Evolutionary conservation across 1,284 basidiomycete genomes (phyloP).

Genomic region (Fistulinella cinereoalba): DNA sequence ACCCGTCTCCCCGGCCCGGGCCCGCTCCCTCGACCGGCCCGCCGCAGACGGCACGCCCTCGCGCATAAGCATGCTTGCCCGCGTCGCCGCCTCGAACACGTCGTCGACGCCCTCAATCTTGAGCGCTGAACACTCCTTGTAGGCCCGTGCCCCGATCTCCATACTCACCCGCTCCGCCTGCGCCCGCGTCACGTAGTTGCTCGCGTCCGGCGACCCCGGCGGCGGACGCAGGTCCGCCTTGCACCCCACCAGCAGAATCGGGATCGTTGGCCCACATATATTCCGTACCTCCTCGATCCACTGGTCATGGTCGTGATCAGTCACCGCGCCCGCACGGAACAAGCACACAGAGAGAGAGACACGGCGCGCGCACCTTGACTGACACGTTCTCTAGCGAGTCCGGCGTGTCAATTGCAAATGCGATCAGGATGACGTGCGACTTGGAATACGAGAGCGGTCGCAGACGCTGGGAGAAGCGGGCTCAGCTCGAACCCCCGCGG

Average conservation of each 20-base stretch:
- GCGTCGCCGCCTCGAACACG: slow-evolving; percentile 91
- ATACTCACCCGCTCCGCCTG: slow-evolving; percentile 78
- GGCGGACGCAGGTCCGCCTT: slow-evolving; percentile 79
- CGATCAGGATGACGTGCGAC: slow-evolving; percentile 98
- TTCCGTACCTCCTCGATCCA: slow-evolving; percentile 97
- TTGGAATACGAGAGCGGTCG: slow-evolving; percentile 96
- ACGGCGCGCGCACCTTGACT: slow-evolving; percentile 63
- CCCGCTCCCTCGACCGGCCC: slow-evolving; percentile 24
- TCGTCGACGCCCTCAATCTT: slow-evolving; percentile 93
- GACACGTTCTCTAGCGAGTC: slow-evolving; percentile 96
- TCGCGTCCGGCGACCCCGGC: slow-evolving; percentile 39
- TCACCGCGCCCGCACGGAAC: neutral
- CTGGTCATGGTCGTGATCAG: slow-evolving; percentile 37
- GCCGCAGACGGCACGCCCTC: slow-evolving; percentile 65
- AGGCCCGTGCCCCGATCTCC: slow-evolving; percentile 83
- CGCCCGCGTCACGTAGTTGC: slow-evolving; percentile 63
- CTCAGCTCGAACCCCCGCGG: too few relatives aligned
- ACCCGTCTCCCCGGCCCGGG: slow-evolving; percentile 37
- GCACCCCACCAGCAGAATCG: slow-evolving; percentile 84
- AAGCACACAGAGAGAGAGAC: neutral
- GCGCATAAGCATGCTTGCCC: slow-evolving; percentile 91
- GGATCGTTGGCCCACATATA: slow-evolving; percentile 83
- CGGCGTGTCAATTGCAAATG: slow-evolving; percentile 93
- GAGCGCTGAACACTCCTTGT: slow-evolving; percentile 91
- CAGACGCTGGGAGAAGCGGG: too few relatives aligned